Percentiles rank a stretch among this genome's conserved stretches.
These are phyloP conservation scores for Graphiopsis chlorocephala DNA, from an alignment of 2,329 filamentous ascomycete species.

Conservation along the genomic window DNA sequence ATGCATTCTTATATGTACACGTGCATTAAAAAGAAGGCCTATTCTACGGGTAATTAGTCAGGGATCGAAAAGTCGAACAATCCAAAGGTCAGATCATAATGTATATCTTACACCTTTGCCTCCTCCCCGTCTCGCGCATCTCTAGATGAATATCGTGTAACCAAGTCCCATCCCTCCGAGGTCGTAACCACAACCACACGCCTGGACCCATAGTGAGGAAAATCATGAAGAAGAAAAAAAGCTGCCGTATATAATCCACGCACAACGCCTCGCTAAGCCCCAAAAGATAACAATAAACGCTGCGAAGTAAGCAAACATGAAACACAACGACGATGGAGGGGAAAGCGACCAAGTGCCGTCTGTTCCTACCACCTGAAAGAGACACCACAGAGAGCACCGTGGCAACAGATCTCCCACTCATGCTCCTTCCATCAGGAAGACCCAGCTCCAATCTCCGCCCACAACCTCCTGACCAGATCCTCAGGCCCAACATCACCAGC, in stretches of 20 bases:
- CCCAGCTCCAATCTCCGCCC: slow-evolving; percentile 21
- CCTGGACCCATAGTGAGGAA: background rate
- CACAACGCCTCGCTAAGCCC: slow-evolving; percentile 12
- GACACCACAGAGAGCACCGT: background rate
- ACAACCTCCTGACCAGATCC: slow-evolving; percentile 26
- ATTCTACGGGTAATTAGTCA: background rate
- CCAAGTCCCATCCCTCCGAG: background rate
- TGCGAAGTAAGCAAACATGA: background rate
- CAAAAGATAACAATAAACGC: background rate
- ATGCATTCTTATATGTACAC: no score
- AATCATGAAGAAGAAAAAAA: background rate
- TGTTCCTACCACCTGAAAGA: no score
- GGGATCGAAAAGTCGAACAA: background rate
- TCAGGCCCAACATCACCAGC: slow-evolving; percentile 21
- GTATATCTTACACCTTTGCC: background rate
- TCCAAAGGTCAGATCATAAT: background rate
- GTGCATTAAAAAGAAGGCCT: no score
- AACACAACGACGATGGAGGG: no score
- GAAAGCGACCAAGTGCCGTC: no score
- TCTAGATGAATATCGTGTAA: background rate
- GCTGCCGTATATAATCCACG: background rate
- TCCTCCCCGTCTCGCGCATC: background rate
- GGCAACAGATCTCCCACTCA: background rate
- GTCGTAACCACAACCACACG: background rate
- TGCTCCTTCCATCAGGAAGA: background rate